Evolutionary conservation across 495 filamentous ascomycete species (phyloP).

Genomic region (Aspergillus mulundensis): DNA sequence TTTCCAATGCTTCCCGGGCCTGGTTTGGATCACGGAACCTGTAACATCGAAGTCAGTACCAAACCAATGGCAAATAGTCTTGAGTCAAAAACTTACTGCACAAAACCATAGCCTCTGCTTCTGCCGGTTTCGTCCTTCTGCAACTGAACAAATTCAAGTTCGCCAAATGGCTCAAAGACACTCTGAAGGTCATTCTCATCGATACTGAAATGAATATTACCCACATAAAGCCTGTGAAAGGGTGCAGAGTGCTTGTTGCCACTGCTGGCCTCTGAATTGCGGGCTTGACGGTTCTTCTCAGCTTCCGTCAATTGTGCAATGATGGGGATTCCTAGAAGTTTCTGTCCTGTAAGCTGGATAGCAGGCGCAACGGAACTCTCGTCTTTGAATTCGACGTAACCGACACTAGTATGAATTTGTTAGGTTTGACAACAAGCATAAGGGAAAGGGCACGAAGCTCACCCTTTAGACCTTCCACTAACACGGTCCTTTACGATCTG

Average conservation of each 20-base stretch:
- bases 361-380: constrained; percentile 91
- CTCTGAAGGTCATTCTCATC: constrained; percentile 94
- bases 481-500: constrained; percentile 99
- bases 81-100: constrained; percentile 70
- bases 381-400: constrained; percentile 98
- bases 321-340: constrained; percentile 96
- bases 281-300: constrained; percentile 97
- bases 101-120: constrained; percentile 95
- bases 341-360: constrained; percentile 98
- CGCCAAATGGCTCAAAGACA: constrained; percentile 97
- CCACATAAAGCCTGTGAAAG: constrained; percentile 98
- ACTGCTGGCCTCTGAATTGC: constrained; percentile 67
- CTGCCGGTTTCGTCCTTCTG: constrained; percentile 91
- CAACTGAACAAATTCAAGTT: constrained; percentile 94
- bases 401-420: constrained; percentile 63
- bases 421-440: not conserved
- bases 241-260: constrained; percentile 71
- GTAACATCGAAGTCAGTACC: constrained; percentile 9
- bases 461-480: constrained; percentile 97
- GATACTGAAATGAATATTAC: constrained; percentile 99
- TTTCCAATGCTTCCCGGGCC: constrained; percentile 90
- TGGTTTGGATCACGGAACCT: constrained; percentile 91
- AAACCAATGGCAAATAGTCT: not conserved
- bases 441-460: constrained; percentile 28
- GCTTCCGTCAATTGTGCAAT: constrained; percentile 98